These are phyloP conservation scores for Conringia planisiliqua DNA, from an alignment of 345 rosid species.

Conservation along the genomic window DNA sequence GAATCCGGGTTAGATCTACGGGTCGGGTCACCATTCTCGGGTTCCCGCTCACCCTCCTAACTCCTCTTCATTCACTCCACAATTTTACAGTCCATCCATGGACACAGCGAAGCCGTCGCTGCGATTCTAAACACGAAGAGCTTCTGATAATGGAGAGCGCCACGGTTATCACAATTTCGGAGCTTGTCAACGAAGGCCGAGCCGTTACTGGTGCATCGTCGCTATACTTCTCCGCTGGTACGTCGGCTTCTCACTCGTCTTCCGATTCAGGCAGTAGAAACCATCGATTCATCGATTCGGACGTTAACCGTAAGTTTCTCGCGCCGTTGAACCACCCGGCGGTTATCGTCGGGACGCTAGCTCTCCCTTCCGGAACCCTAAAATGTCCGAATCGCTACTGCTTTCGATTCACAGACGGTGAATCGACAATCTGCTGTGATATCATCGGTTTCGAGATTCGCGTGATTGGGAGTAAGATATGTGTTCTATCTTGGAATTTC, in stretches of 20 bases:
- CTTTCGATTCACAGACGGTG: slow-evolving; percentile 63
- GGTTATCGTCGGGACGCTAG: slow-evolving; percentile 55
- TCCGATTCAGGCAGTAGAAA: not conserved
- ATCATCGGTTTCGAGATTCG: slow-evolving; percentile 41
- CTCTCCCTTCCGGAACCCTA: slow-evolving; percentile 49
- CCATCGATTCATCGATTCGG: slow-evolving; percentile 17
- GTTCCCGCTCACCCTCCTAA: slow-evolving; percentile 17
- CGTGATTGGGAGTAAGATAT: slow-evolving; percentile 43
- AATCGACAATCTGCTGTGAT: slow-evolving; percentile 69
- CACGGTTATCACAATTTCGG: slow-evolving; percentile 40
- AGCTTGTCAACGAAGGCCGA: slow-evolving; percentile 41
- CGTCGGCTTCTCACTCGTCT: slow-evolving; percentile 16
- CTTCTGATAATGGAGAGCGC: slow-evolving; percentile 35
- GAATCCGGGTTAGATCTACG: not conserved
- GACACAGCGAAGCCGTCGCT: not conserved
- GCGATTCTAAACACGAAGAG: not conserved
- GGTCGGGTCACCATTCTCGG: slow-evolving; percentile 8
- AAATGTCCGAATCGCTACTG: slow-evolving; percentile 56
- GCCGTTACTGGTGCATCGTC: slow-evolving; percentile 60
- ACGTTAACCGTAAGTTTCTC: slow-evolving; percentile 35
- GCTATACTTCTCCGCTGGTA: slow-evolving; percentile 26
- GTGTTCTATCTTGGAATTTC: slow-evolving; percentile 70
- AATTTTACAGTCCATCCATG: not conserved
- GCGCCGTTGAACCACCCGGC: slow-evolving; percentile 43
- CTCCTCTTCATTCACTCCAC: not conserved